Evolutionary conservation across 768 basidiomycete genomes (phyloP).

Genomic region (Lepiota venenata): DNA sequence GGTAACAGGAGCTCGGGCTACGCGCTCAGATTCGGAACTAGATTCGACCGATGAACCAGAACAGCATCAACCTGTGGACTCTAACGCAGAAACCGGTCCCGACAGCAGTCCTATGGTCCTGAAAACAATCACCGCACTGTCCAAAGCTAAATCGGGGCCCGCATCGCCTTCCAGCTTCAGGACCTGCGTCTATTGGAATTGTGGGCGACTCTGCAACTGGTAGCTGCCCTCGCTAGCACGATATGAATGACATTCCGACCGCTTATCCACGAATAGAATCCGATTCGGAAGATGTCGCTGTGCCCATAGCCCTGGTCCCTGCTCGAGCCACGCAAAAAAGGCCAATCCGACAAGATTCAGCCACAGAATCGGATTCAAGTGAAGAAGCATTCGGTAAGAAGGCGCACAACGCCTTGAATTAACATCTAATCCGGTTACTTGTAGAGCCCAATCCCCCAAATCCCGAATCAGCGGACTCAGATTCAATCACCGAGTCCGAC

Average conservation of each 20-base stretch:
- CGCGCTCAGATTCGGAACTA: slow-evolving; percentile 7
- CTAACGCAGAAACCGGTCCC: slow-evolving; percentile 2
- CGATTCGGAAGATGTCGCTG: slow-evolving; percentile 9
- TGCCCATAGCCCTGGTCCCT: slow-evolving; percentile 8
- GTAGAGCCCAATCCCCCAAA: neutral
- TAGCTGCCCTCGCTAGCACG: neutral
- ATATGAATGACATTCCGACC: neutral
- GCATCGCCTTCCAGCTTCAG: neutral
- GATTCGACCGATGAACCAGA: neutral
- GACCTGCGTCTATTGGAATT: neutral
- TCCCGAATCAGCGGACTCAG: slow-evolving; percentile 12
- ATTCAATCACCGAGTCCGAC: slow-evolving; percentile 46
- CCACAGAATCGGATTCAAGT: slow-evolving; percentile 34
- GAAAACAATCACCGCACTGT: slow-evolving; percentile 3
- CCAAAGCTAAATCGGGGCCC: neutral
- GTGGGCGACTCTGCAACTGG: slow-evolving; percentile 1
- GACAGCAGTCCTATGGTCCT: slow-evolving; percentile 1
- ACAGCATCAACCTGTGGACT: neutral
- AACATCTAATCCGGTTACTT: neutral
- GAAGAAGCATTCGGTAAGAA: slow-evolving; percentile 12
- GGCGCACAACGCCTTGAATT: neutral
- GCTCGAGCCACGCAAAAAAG: neutral
- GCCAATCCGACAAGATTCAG: slow-evolving; percentile 20
- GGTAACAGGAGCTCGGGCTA: neutral
- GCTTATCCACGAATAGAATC: slow-evolving; percentile 2